phyloP scores from a whole-genome alignment of 176 grass and related monocot genomes.

The Saccharum officinarum region DNA sequence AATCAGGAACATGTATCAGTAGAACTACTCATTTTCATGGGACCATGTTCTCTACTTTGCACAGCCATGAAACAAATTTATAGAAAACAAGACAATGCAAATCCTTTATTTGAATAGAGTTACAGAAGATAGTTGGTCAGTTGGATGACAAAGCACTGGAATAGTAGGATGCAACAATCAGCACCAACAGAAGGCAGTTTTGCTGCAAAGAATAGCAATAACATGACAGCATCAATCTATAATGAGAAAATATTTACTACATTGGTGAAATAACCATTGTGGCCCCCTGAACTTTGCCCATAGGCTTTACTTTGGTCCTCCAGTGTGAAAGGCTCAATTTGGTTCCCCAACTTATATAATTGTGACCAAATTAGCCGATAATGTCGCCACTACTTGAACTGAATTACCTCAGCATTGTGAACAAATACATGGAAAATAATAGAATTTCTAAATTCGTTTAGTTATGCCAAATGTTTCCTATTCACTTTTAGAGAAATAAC shows the following conservation, averaged over 20 bases:
- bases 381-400: not conserved
- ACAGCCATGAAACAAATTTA: not conserved
- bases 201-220: not conserved
- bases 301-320: not conserved
- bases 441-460: not conserved
- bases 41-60: not conserved
- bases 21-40: not conserved
- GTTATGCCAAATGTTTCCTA: no score
- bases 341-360: not conserved
- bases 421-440: not conserved
- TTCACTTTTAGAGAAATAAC: no score
- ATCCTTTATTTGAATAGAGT: not conserved
- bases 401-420: not conserved
- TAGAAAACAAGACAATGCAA: not conserved
- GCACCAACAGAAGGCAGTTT: not conserved
- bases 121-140: not conserved
- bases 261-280: not conserved
- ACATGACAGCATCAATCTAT: not conserved
- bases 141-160: not conserved
- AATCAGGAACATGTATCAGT: not conserved
- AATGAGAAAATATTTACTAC: not conserved
- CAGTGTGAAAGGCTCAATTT: not conserved
- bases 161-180: not conserved
- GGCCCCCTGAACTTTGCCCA: not conserved
- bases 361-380: not conserved